A percentile compares a stretch with the other conserved stretches of the same genome.
phyloP scores from a whole-genome alignment of 805 yeast species.

The Torulaspora franciscae region DNA sequence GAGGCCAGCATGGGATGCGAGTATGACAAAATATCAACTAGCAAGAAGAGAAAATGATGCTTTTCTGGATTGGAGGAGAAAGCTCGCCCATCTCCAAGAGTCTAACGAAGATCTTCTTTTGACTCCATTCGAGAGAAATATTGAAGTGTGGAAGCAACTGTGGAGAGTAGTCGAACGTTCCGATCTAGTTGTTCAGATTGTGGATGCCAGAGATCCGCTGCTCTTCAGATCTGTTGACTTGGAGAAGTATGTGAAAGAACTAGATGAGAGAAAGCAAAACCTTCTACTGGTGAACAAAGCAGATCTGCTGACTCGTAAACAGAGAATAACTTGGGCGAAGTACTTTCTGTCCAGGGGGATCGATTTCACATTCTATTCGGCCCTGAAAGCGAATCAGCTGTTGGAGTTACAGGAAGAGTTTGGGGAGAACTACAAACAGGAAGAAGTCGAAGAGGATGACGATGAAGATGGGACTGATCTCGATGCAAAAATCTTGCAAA shows the following conservation, averaged over 20 bases:
- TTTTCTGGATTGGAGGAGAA: constrained; percentile 91
- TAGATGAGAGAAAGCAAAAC: constrained; percentile 71
- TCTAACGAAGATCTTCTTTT: constrained; percentile 69
- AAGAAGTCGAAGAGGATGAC: constrained; percentile 28
- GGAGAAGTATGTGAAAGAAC: constrained; percentile 74
- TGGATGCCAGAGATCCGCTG: constrained; percentile 93
- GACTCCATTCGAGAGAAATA: constrained; percentile 95
- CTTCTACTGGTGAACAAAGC: constrained; percentile 88
- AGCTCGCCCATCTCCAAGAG: constrained; percentile 79
- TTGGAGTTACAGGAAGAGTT: constrained; percentile 55
- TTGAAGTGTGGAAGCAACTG: constrained; percentile 96
- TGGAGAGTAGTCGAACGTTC: constrained; percentile 98
- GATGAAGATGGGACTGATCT: constrained; percentile 31
- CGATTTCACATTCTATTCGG: constrained; percentile 87
- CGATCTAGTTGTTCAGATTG: constrained; percentile 92
- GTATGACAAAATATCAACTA: constrained; percentile 67
- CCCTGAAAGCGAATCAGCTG: constrained; percentile 73
- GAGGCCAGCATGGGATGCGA: constrained; percentile 79
- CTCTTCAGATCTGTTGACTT: constrained; percentile 84
- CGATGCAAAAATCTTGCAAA: constrained; percentile 40
- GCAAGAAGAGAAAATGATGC: constrained; percentile 87
- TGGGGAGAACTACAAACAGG: constrained; percentile 33
- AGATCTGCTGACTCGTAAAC: constrained; percentile 72
- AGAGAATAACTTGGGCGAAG: constrained; percentile 81
- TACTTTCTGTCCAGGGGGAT: constrained; percentile 68